A percentile compares a stretch with the other conserved stretches of the same genome.
These are phyloP conservation scores for Myxozyma udenii DNA, from an alignment of 805 yeast species.

Conservation along the genomic window DNA sequence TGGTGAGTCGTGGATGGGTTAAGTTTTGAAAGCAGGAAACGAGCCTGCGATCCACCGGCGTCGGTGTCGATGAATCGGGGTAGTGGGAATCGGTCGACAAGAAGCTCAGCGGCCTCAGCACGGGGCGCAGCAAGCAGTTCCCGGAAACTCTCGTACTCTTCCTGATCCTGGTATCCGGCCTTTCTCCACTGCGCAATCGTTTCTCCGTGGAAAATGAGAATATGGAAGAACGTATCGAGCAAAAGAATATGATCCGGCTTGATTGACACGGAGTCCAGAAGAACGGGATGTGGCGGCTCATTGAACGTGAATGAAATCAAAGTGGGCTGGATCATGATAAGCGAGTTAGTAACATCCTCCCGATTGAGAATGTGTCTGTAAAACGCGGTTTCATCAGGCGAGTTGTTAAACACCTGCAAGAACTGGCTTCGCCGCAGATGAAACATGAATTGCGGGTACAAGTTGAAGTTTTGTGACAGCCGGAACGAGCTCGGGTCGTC, in stretches of 20 bases:
- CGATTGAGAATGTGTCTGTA: slow-evolving; percentile 87
- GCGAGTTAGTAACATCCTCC: slow-evolving; percentile 87
- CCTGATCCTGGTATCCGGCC: slow-evolving; percentile 88
- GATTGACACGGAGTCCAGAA: slow-evolving; percentile 88
- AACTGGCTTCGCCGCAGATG: slow-evolving; percentile 95
- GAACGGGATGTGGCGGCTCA: slow-evolving; percentile 83
- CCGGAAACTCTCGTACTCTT: slow-evolving; percentile 85
- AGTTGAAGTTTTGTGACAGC: slow-evolving; percentile 74
- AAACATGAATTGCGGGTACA: slow-evolving; percentile 94
- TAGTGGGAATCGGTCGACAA: slow-evolving; percentile 92
- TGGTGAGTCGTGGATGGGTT: slow-evolving; percentile 89
- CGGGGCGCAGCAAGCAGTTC: slow-evolving; percentile 83
- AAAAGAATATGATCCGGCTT: slow-evolving; percentile 82
- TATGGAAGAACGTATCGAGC: slow-evolving; percentile 94
- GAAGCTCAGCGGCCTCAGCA: slow-evolving; percentile 84
- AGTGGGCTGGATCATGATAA: slow-evolving; percentile 97
- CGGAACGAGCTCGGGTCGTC: slow-evolving; percentile 81
- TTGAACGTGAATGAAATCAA: slow-evolving; percentile 80
- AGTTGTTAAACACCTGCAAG: slow-evolving; percentile 91
- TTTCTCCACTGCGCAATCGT: slow-evolving; percentile 95
- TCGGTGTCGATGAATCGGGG: slow-evolving; percentile 97
- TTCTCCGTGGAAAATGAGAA: slow-evolving; percentile 91
- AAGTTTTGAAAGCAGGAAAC: slow-evolving; percentile 90
- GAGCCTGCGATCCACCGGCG: slow-evolving; percentile 97
- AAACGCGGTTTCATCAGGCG: slow-evolving; percentile 98